Base-by-base conservation (phyloP, 805 yeast genomes). In the Kluyveromyces dobzhanskii region DNA sequence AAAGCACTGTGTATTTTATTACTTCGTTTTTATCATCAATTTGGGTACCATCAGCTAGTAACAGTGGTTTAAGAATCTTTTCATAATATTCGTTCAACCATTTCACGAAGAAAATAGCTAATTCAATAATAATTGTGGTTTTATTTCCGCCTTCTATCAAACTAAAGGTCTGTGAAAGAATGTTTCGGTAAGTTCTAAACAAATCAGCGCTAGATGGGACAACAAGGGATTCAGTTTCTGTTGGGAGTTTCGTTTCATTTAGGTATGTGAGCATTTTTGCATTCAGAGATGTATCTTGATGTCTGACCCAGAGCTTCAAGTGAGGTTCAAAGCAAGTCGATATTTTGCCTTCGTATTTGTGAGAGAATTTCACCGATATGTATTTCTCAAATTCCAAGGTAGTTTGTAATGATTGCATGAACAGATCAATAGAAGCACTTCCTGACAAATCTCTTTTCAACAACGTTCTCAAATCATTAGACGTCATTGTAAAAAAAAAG, bases 181-280 rank as follows among this genome's bases (percentile, higher is more conserved):
- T 64, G 35, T 79, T 79, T 43, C 94, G 75, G 56, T 85, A 88
- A 2, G 75, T 63, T 50, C 86, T 74, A 59, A 92, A 88, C 25
- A 92, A 61, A 48, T 90, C 97, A 1, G 94, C 85, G 9, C 95
- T 83, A 0, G 95, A 84, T 28, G 81, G 85, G 7, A 92, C 67
- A 12, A 92, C 88, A 51, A 80, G 75, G 4, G 81, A 74, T 29
- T 70, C 72, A 26, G 70, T 69, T 38, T 66, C 66, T 14, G 67
- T 62, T 35, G 77, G 73, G 42, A 80, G 59, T 44, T 76, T 74
- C 4, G 78, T 62, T 17, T 75, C 71, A 37, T 77, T 70, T 54
- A 78, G 63, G 53, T 80, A 86, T 38, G 78, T 83, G 29, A 74
- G 54, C 40, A 88, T 66, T 49, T 81, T 84, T 6, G 70, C 65